phyloP scores from a whole-genome alignment of 2,329 filamentous ascomycete genomes.

The Lecanoromycetidae sp. region DNA sequence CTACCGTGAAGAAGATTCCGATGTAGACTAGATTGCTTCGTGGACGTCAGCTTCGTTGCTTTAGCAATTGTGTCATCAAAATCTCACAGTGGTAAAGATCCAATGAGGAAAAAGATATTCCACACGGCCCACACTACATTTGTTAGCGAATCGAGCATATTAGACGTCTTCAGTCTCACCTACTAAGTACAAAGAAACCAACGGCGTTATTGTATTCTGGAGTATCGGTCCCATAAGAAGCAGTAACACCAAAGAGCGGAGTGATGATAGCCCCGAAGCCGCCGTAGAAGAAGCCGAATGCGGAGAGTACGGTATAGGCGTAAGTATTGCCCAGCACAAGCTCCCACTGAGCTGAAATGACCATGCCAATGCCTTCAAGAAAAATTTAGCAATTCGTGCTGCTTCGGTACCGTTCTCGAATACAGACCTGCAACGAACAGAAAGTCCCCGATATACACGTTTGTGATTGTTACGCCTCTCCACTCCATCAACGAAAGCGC shows the following conservation, averaged over 20 bases:
- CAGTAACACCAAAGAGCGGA: slow-evolving; percentile 35
- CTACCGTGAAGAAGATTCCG: slow-evolving; percentile 37
- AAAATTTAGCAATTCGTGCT: background rate
- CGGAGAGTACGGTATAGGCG: slow-evolving; percentile 42
- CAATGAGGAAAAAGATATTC: slow-evolving; percentile 36
- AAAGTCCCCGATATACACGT: slow-evolving; percentile 44
- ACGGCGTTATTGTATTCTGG: slow-evolving; percentile 38
- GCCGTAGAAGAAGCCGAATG: slow-evolving; percentile 43
- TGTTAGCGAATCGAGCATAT: background rate
- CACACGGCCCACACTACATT: slow-evolving; percentile 36
- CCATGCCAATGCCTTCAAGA: slow-evolving; percentile 35
- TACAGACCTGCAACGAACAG: slow-evolving; percentile 34
- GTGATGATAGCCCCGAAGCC: slow-evolving; percentile 39
- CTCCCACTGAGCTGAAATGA: slow-evolving; percentile 46
- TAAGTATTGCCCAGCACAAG: slow-evolving; percentile 41
- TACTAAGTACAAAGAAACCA: slow-evolving; percentile 38
- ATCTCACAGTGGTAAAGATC: slow-evolving; percentile 30
- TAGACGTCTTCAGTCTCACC: slow-evolving; percentile 16
- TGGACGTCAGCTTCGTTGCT: background rate
- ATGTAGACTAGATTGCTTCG: slow-evolving; percentile 36
- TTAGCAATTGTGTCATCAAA: no score
- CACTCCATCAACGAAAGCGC: slow-evolving; percentile 45
- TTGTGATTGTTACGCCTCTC: slow-evolving; percentile 39
- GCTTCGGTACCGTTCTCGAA: background rate
- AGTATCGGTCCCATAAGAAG: slow-evolving; percentile 33